phyloP scores from a whole-genome alignment of 495 filamentous ascomycete species.

The Durotheca rogersii region DNA sequence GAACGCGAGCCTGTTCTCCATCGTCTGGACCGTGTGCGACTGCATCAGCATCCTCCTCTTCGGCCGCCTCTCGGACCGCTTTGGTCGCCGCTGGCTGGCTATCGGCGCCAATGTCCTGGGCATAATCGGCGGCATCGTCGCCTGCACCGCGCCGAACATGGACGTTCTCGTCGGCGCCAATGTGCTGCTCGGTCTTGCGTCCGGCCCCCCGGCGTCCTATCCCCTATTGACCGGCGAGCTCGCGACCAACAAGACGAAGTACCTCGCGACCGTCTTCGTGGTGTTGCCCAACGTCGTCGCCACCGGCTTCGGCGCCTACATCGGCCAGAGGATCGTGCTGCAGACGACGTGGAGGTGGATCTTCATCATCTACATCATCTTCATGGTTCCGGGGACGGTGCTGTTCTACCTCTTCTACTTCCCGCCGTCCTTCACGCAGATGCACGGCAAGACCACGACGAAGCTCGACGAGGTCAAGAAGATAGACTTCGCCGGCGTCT shows the following conservation, averaged over 20 bases:
- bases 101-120: slow-evolving; percentile 38
- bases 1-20: slow-evolving; percentile 12
- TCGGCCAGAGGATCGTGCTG: slow-evolving; percentile 21
- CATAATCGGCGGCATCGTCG: slow-evolving; percentile 42
- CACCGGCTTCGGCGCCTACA: slow-evolving; percentile 26
- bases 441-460: slow-evolving; percentile 27
- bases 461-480: slow-evolving; percentile 32
- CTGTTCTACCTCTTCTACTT: slow-evolving; percentile 40
- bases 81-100: slow-evolving; percentile 50
- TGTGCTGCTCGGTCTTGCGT: slow-evolving; percentile 36
- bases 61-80: slow-evolving; percentile 53
- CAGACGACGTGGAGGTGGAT: slow-evolving; percentile 46
- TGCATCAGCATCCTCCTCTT: slow-evolving; percentile 35
- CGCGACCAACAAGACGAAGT: slow-evolving; percentile 47
- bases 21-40: slow-evolving; percentile 17
- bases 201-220: slow-evolving; percentile 41
- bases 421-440: slow-evolving; percentile 34
- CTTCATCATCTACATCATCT: slow-evolving; percentile 42
- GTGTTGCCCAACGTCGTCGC: slow-evolving; percentile 43
- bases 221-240: slow-evolving; percentile 44
- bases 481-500: slow-evolving; percentile 45
- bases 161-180: slow-evolving; percentile 41
- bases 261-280: slow-evolving; percentile 37
- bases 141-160: slow-evolving; percentile 41
- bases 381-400: slow-evolving; percentile 26